phyloP scores from a whole-genome alignment of 2,329 filamentous ascomycete genomes.

The Ophiocordyceps camponoti-floridani region DNA sequence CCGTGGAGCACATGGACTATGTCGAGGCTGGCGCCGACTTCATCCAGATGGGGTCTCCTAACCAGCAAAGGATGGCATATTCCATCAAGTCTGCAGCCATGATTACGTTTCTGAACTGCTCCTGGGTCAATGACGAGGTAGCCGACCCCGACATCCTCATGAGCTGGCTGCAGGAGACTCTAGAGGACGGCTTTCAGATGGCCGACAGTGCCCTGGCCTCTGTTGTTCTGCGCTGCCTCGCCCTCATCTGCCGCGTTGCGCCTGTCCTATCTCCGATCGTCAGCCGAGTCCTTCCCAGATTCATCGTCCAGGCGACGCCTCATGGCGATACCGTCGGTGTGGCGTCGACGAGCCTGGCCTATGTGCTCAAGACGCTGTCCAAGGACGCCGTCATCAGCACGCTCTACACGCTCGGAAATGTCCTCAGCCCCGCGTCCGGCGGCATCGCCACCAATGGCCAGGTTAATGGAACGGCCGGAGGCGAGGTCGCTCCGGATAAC shows the following conservation, averaged over 20 bases:
- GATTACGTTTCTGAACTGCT: slow-evolving; percentile 71
- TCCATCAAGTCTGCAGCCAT: slow-evolving; percentile 72
- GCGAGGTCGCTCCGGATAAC: slow-evolving; percentile 18
- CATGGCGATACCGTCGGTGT: slow-evolving; percentile 51
- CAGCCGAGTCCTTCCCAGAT: slow-evolving; percentile 63
- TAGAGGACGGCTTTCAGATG: slow-evolving; percentile 69
- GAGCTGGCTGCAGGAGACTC: slow-evolving; percentile 68
- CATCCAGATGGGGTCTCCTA: slow-evolving; percentile 58
- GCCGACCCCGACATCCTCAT: slow-evolving; percentile 66
- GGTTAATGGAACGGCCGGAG: slow-evolving; percentile 22
- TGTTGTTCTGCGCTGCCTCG: slow-evolving; percentile 64
- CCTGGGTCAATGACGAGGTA: slow-evolving; percentile 62
- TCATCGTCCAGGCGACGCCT: slow-evolving; percentile 71
- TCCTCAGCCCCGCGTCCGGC: slow-evolving; percentile 58
- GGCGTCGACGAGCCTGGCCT: slow-evolving; percentile 72
- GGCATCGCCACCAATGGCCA: slow-evolving; percentile 33
- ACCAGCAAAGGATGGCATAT: slow-evolving; percentile 74
- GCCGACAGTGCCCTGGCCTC: slow-evolving; percentile 59
- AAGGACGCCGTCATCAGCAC: slow-evolving; percentile 91
- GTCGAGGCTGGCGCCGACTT: slow-evolving; percentile 86
- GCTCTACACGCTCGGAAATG: slow-evolving; percentile 89
- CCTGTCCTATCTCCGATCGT: slow-evolving; percentile 56
- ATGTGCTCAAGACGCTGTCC: slow-evolving; percentile 64
- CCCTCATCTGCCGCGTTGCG: slow-evolving; percentile 60
- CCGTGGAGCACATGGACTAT: slow-evolving; percentile 67